Conservation (phyloP, 2,329 filamentous ascomycete species). For the Macroventuria anomochaeta region DNA sequence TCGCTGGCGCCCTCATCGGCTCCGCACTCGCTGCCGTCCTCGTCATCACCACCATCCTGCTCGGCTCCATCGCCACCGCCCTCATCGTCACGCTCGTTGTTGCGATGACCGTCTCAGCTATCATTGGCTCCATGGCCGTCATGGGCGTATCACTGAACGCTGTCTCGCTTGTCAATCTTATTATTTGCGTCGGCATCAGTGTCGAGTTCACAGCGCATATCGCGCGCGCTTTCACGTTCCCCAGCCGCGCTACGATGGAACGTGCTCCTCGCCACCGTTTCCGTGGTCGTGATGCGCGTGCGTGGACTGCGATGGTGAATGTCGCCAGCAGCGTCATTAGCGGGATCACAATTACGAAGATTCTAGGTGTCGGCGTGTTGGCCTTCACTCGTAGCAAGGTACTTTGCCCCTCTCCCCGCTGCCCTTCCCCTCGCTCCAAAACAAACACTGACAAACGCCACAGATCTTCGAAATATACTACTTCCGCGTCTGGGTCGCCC, state of each 20-base stretch:
- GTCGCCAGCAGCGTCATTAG: constrained; percentile 94
- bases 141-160: constrained; percentile 91
- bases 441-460: background rate
- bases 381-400: constrained; percentile 90
- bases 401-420: constrained; percentile 13
- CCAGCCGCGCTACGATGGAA: constrained; percentile 81
- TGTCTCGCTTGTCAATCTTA: constrained; percentile 91
- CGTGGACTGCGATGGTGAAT: constrained; percentile 92
- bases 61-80: constrained; percentile 84
- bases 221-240: constrained; percentile 94
- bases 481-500: constrained; percentile 92
- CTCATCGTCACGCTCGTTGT: constrained; percentile 85
- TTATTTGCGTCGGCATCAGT: constrained; percentile 95
- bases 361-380: constrained; percentile 87
- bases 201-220: constrained; percentile 99
- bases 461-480: constrained; percentile 98
- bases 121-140: constrained; percentile 93
- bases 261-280: constrained; percentile 74
- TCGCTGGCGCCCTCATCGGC: constrained; percentile 80
- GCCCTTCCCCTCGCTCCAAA: background rate
- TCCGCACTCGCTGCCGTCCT: constrained; percentile 88
- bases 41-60: constrained; percentile 75
- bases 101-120: constrained; percentile 90
- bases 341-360: constrained; percentile 94
- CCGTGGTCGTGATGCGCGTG: constrained; percentile 80